Base-by-base conservation (phyloP, 495 filamentous ascomycete genomes). In the Trichoderma orchidacearum region DNA sequence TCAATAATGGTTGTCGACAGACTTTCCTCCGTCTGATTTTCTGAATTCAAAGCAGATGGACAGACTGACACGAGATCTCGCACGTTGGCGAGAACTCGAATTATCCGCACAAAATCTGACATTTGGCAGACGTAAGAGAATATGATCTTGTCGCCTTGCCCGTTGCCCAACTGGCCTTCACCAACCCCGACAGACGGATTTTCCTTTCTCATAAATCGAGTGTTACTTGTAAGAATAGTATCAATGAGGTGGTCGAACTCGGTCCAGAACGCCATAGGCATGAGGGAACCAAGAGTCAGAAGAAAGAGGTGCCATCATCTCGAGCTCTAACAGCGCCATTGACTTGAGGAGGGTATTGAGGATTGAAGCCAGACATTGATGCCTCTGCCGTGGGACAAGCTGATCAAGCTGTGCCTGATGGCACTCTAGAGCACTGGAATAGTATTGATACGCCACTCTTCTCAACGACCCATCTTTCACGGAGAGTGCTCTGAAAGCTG, bases 231-330 rank as follows among this genome's bases (percentile, higher is more conserved):
- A 27, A 48, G 41, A 25, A 48, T 18, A 3, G 21, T 15, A 17
- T 48, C 41, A 27, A 48, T 48, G 21, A 48, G 8, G 8, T 23
- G 21, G 41, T 48, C 41, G 9, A 48, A 48, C 13, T 48, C 41
- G 41, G 41, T 48, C 15, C 2, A 48, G 18, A 3, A 11, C 41
- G 5, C 41, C 41, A 27, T 48, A 28, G 15, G 41, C 41, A 27
- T 48, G 21, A 3, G 41, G 41, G 15, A 48, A 2, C 41, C 41
- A 48, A 2, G 41, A 48, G n/a, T 48, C 41, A 9, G 21, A 11
- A 12, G 64, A 69, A 63, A 59, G 21, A 28, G 63, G 65, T 1
- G 68, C 70, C n/a, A 36, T 71, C 34, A 68, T 73, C 51, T 61
- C 63, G 9, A 38, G 27, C 38, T 45, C 48, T 18, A 62, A 62